Evolutionary conservation across 1,139 yeast species (phyloP), one percentile per base, ranked within the genome.

Genomic region (Pneumocystis canis): DNA sequence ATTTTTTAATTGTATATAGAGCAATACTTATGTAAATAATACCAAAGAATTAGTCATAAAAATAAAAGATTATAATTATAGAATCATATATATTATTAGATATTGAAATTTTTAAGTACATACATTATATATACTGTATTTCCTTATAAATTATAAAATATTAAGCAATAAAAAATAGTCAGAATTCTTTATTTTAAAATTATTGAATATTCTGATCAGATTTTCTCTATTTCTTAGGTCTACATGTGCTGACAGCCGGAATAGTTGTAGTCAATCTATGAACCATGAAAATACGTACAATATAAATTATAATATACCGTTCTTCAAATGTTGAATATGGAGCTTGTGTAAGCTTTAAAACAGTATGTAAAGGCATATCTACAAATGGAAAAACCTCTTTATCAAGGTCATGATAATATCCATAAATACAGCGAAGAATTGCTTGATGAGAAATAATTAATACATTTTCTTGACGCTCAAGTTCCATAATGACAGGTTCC

Each of bases 341-440:
- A 65, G 95, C 80, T 9, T 97, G 97, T 73, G 94, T 97, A 68
- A 92, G 79, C 71, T 89, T 87, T 70, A 92, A 66, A 61, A 61
- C 78, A 0, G 98, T 92, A 72, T 92, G 99, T 70, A 92, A 78
- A 7, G 99, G 99, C 64, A 92, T 95, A 60, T 95, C 89, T 96
- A 92, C 90, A 97, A 98, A 92, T 3, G 99, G 99, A 65, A 90
- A 83, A 72, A 89, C 94, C 70, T 92, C 97, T 73, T 90, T 97
- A 4, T 97, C 96, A 25, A 92, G 96, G 73, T 92, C 92, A 97
- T 92, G 94, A 73, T 90, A 92, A 73, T 94, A 92, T 4, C 98
- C 97, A 74, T 92, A 92, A 64, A 92, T 85, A 73, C 99, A 92
- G 70, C 99, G 82, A 69, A 92, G 79, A 30, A 92, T 97, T 0